Base-by-base conservation (phyloP, 495 filamentous ascomycete species). In the Entonaema liquescens region DNA sequence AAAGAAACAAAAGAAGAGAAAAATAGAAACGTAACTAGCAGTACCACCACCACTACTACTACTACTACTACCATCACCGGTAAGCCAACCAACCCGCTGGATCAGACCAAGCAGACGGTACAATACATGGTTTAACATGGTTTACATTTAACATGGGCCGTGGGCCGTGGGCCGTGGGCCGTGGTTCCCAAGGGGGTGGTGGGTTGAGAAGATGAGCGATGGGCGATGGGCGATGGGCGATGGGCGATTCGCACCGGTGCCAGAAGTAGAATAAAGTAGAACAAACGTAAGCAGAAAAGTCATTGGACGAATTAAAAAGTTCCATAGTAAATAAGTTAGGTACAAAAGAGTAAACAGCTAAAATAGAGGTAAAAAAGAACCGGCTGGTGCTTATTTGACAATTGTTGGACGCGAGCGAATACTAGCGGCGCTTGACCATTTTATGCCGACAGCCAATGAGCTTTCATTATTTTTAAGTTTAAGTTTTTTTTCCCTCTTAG, bases 31-130 rank as follows among this genome's bases (percentile, higher is more conserved):
- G 64, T 55, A 65, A 65, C 31, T 2, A 33, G 6, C 2, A 33
- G 6, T 9, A 33, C 31, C 31, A 33, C 31, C 31, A n/a, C 31
- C 31, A 33, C 11, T 33, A 33, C 31, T 9, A 33, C 6, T 33
- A 33, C 31, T 1, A 9, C 31, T 9, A 33, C 6, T 33, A 33
- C 31, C 31, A 33, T 63, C 55, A 62, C 29, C 52, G 6, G 49
- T 56, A 61, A 63, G 67, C 69, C 73, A 66, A 68, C 74, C 73
- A 68, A 70, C 72, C 65, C 54, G 56, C 62, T 62, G 66, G 72
- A 63, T 60, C 54, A 70, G 57, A 68, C 35, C 23, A 52, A 59
- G 44, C 25, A 68, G 40, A 70, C 35, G 23, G 50, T 36, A 53
- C 63, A 29, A 29, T 33, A 33, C 31, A 2, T 2, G 31, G 31